Evolutionary conservation across 257 asterid genomes (phyloP).

Genomic region (Sherardia arvensis): DNA sequence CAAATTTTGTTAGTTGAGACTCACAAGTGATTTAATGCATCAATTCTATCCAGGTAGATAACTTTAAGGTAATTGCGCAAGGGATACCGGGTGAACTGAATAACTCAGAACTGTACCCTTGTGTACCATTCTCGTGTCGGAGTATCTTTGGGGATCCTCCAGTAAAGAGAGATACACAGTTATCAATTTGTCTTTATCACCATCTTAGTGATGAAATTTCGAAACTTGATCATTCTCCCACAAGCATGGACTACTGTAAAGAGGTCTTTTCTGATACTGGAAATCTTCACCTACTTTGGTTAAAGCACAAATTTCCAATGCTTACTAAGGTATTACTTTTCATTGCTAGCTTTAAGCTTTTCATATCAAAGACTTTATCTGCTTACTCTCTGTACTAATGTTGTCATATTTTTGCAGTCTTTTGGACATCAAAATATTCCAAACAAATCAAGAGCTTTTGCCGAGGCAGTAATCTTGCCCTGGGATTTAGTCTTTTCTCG

Average conservation of each 20-base stretch:
- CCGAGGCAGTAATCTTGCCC: conserved; percentile 68
- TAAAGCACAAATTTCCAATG: conserved; percentile 75
- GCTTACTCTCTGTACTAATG: conserved; percentile 9
- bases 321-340: conserved; percentile 42
- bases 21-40: not conserved
- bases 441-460: conserved; percentile 45
- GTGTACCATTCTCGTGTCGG: conserved; percentile 53
- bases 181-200: conserved; percentile 37
- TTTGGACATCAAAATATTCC: conserved; percentile 34
- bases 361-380: conserved; percentile 3
- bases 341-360: conserved; percentile 12
- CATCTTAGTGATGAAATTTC: conserved; percentile 28
- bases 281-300: conserved; percentile 53
- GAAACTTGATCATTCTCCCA: conserved; percentile 22
- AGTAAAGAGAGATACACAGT: conserved; percentile 24
- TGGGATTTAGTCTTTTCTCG: conserved; percentile 64
- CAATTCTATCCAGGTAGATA: conserved; percentile 41
- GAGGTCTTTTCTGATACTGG: conserved; percentile 41
- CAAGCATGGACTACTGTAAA: conserved; percentile 21
- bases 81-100: conserved; percentile 39
- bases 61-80: conserved; percentile 47
- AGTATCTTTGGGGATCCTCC: conserved; percentile 45
- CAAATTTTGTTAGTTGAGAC: not conserved
- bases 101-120: conserved; percentile 22
- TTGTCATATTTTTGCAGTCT: conserved; percentile 30